Evolutionary conservation across 257 asterid genomes (phyloP).

Genomic region (Cruciata laevipes): DNA sequence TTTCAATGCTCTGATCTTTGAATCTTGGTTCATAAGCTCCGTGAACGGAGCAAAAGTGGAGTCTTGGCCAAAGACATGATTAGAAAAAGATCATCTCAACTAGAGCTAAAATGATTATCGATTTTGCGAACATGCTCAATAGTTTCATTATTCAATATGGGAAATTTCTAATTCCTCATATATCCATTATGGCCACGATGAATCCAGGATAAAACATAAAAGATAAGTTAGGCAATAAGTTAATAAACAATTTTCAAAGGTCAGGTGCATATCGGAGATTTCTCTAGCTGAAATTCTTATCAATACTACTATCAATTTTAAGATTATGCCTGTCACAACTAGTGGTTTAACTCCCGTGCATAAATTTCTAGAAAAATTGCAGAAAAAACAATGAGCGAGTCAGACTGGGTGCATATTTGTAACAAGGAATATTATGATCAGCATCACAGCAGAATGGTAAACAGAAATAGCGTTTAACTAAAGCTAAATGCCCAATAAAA

Average conservation of each 20-base stretch:
- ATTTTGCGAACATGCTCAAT: not conserved
- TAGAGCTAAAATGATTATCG: not conserved
- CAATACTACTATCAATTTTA: not conserved
- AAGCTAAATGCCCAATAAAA: not conserved
- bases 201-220: not conserved
- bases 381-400: not conserved
- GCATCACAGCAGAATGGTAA: not conserved
- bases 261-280: not conserved
- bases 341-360: not conserved
- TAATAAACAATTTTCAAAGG: conserved; percentile 3
- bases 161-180: not conserved
- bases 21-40: not conserved
- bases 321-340: not conserved
- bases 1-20: not conserved
- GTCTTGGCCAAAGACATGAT: not conserved
- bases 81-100: not conserved
- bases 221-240: not conserved
- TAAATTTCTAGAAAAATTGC: not conserved
- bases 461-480: not conserved
- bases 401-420: not conserved
- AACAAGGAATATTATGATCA: not conserved
- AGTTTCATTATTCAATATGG: not conserved
- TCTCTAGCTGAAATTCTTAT: not conserved
- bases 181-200: not conserved
- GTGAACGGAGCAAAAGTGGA: not conserved